Evolutionary conservation across 2,329 filamentous ascomycete genomes (phyloP).

Genomic region (Lojkania enalia): DNA sequence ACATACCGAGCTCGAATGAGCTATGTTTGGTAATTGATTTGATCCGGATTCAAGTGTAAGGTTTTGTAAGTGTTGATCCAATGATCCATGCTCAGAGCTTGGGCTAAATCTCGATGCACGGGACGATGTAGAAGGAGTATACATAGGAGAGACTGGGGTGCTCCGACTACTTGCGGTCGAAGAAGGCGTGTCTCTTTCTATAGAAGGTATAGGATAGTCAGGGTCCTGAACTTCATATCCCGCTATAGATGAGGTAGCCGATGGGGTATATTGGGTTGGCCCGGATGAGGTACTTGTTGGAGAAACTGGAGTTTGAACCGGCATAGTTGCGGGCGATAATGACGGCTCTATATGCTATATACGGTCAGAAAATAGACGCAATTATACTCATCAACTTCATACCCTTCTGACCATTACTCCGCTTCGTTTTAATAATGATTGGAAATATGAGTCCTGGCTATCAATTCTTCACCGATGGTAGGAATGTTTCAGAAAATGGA

Average conservation of each 20-base stretch:
- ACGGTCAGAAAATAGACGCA: too few species aligned
- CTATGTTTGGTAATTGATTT: background rate
- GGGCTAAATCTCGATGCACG: background rate
- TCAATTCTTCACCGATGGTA: too few species aligned
- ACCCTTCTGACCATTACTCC: too few species aligned
- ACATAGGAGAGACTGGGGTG: background rate
- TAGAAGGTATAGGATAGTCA: background rate
- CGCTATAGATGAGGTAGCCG: background rate
- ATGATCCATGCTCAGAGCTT: background rate
- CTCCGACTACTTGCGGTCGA: background rate
- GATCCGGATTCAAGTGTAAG: background rate
- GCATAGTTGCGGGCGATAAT: background rate
- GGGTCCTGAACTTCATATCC: constrained; percentile 1
- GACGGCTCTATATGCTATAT: too few species aligned
- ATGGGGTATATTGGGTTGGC: background rate
- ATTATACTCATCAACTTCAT: too few species aligned
- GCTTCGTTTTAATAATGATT: too few species aligned
- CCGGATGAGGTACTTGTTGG: background rate
- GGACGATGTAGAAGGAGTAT: background rate
- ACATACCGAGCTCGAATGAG: background rate
- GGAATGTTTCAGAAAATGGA: too few species aligned
- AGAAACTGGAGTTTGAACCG: background rate
- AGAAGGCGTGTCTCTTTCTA: constrained; percentile 1
- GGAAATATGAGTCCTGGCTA: too few species aligned
- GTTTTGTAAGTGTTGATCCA: background rate